Percentiles rank a stretch among this genome's conserved stretches.
Conservation (phyloP, 495 filamentous ascomycete genomes). For the Penicillium tannophilum region DNA sequence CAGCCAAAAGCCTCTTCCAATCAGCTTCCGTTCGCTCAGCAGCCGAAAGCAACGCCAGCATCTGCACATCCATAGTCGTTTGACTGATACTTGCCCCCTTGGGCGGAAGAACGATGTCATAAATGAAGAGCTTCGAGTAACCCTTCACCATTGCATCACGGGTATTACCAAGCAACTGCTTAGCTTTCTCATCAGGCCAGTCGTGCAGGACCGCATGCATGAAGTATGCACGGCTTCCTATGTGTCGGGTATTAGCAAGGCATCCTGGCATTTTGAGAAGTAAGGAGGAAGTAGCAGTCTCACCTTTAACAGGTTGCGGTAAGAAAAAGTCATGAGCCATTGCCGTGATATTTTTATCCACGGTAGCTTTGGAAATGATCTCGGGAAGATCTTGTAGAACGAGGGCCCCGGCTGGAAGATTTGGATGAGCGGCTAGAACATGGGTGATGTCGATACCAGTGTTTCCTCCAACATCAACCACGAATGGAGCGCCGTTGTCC, state of each 20-base stretch:
- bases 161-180: slow-evolving; percentile 24
- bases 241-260: not conserved
- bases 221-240: slow-evolving; percentile 44
- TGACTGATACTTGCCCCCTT: slow-evolving; percentile 30
- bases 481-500: slow-evolving; percentile 26
- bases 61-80: slow-evolving; percentile 38
- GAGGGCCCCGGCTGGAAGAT: slow-evolving; percentile 37
- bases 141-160: slow-evolving; percentile 42
- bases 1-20: slow-evolving; percentile 41
- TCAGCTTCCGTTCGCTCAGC: slow-evolving; percentile 38
- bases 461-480: slow-evolving; percentile 55
- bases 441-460: slow-evolving; percentile 49
- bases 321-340: slow-evolving; percentile 53
- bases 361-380: slow-evolving; percentile 38
- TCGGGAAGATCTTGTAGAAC: slow-evolving; percentile 54
- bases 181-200: slow-evolving; percentile 39
- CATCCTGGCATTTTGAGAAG: not conserved
- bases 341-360: slow-evolving; percentile 43
- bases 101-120: slow-evolving; percentile 45
- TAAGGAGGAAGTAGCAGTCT: not conserved
- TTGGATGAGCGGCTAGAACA: slow-evolving; percentile 41
- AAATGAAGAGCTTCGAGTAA: slow-evolving; percentile 49
- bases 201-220: slow-evolving; percentile 51
- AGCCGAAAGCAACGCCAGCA: slow-evolving; percentile 39
- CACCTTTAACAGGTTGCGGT: slow-evolving; percentile 51